These are phyloP conservation scores for Mayamaea pseudoterrestris DNA, from an alignment of 108 stramenopile genomes.

Conservation along the genomic window DNA sequence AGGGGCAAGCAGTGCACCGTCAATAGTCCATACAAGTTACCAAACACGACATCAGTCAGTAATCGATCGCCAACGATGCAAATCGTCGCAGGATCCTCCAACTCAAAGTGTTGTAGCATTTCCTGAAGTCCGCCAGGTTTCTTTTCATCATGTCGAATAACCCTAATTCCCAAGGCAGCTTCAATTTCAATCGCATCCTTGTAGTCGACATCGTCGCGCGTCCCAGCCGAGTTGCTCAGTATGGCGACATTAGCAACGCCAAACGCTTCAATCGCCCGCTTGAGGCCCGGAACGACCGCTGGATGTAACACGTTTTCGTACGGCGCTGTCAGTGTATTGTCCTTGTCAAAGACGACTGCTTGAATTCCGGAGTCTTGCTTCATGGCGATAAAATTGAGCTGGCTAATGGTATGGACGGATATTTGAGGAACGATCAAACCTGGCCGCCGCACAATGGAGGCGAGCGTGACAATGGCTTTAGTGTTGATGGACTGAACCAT, in stretches of 20 bases:
- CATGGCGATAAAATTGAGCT: constrained; percentile 63
- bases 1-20: constrained; percentile 81
- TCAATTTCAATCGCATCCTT: constrained; percentile 67
- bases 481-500: constrained; percentile 86
- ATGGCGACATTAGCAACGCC: constrained; percentile 69
- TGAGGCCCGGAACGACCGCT: constrained; percentile 37
- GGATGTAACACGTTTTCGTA: constrained; percentile 68
- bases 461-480: constrained; percentile 66
- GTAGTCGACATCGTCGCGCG: constrained; percentile 70
- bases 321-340: constrained; percentile 91
- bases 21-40: constrained; percentile 88
- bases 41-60: constrained; percentile 89
- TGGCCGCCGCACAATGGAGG: constrained; percentile 63
- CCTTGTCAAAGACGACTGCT: constrained; percentile 84
- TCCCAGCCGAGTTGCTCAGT: constrained; percentile 89
- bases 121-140: constrained; percentile 84
- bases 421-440: constrained; percentile 67
- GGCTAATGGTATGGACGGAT: constrained; percentile 53
- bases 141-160: constrained; percentile 82
- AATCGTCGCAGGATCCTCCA: constrained; percentile 53
- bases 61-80: constrained; percentile 92
- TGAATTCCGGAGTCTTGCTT: constrained; percentile 64
- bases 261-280: constrained; percentile 59
- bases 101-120: constrained; percentile 67
- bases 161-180: constrained; percentile 68